A percentile compares a stretch with the other conserved stretches of the same genome.
Conservation (phyloP, 495 filamentous ascomycete genomes). For the Terfezia boudieri region DNA sequence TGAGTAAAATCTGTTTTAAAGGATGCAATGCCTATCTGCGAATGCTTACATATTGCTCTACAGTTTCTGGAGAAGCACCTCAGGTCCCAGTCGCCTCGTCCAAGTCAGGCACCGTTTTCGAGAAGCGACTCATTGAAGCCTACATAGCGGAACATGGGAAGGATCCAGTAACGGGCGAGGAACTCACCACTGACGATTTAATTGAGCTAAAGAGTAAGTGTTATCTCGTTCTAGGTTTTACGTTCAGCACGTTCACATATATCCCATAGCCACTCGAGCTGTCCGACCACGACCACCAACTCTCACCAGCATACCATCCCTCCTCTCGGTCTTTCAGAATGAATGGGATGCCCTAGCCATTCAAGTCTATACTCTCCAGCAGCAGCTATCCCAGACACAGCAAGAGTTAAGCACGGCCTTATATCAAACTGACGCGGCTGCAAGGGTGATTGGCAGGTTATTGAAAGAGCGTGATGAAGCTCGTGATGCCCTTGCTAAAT, state of each 20-base stretch:
- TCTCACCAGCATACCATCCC: slow-evolving; percentile 87
- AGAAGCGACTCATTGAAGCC: slow-evolving; percentile 83
- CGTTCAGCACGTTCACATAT: neutral
- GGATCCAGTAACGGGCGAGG: slow-evolving; percentile 79
- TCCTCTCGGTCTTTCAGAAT: slow-evolving; percentile 89
- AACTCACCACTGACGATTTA: slow-evolving; percentile 64
- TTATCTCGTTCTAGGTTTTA: neutral
- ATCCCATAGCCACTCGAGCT: slow-evolving; percentile 36
- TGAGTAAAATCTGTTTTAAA: neutral
- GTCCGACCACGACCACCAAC: slow-evolving; percentile 80
- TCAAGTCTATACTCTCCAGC: slow-evolving; percentile 69
- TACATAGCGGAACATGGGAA: slow-evolving; percentile 88
- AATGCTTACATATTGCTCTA: neutral
- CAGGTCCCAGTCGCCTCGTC: slow-evolving; percentile 83
- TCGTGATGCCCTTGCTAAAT: slow-evolving; percentile 68
- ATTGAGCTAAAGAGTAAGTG: slow-evolving; percentile 46
- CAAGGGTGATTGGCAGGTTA: slow-evolving; percentile 75
- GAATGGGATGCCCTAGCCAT: slow-evolving; percentile 92
- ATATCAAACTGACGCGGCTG: slow-evolving; percentile 90
- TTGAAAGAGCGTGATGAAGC: slow-evolving; percentile 82
- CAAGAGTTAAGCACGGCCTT: slow-evolving; percentile 84
- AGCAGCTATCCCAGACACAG: slow-evolving; percentile 68
- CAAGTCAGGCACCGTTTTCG: slow-evolving; percentile 86
- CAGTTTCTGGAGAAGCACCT: slow-evolving; percentile 93
- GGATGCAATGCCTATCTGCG: neutral